A percentile compares a stretch with the other conserved stretches of the same genome.
Evolutionary conservation across 2,329 filamentous ascomycete genomes (phyloP).

Genomic region (Helicocarpus griseus): DNA sequence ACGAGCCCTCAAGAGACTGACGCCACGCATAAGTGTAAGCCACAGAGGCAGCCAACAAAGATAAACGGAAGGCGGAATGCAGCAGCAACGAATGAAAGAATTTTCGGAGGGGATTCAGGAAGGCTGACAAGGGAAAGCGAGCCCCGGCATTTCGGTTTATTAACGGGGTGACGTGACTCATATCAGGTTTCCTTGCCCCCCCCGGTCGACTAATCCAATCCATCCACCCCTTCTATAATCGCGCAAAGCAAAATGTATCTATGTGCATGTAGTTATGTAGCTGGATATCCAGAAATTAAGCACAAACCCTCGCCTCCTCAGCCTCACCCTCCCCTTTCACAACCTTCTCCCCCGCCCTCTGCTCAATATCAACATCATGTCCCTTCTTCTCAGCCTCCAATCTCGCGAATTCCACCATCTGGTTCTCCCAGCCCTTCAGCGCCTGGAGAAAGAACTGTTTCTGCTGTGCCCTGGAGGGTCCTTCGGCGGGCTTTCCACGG

Average conservation of each 20-base stretch:
- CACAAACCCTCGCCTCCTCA: conserved; percentile 19
- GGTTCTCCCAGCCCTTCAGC: conserved; percentile 35
- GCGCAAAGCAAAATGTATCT: background rate
- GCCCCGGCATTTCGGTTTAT: no score
- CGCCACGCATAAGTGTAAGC: no score
- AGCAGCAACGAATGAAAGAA: no score
- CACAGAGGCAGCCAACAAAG: no score
- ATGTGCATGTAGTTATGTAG: background rate
- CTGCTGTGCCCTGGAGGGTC: conserved; percentile 27
- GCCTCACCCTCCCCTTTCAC: conserved; percentile 26
- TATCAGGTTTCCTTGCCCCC: background rate
- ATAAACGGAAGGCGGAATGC: no score
- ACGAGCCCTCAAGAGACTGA: no score
- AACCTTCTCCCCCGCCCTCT: conserved; percentile 24
- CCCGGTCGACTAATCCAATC: background rate
- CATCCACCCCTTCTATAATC: background rate
- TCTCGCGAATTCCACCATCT: conserved; percentile 5
- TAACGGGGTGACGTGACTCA: no score
- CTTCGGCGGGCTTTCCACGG: conserved; percentile 29
- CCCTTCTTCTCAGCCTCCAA: conserved; percentile 6
- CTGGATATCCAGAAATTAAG: background rate
- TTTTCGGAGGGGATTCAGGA: no score
- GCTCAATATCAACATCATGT: conserved; percentile 21
- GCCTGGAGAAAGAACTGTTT: conserved; percentile 29
- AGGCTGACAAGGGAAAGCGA: no score